Evolutionary conservation across 2,329 filamentous ascomycete species (phyloP).

Genomic region (Cyclaneusma minus): DNA sequence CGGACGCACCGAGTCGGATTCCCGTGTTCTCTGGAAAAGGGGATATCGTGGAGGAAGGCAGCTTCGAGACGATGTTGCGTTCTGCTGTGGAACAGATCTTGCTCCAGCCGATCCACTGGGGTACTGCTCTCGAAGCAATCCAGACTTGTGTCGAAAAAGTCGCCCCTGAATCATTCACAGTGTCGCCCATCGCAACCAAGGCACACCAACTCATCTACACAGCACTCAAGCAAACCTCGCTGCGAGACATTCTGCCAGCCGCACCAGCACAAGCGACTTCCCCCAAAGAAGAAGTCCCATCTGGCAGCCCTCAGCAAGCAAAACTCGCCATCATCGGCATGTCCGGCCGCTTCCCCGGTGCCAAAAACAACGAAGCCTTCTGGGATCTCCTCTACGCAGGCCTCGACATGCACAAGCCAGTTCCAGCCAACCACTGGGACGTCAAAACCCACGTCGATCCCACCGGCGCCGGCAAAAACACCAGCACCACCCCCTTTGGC

Average conservation of each 20-base stretch:
- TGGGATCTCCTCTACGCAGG: slow-evolving; percentile 65
- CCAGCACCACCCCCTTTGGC: slow-evolving; percentile 60
- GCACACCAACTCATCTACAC: slow-evolving; percentile 27
- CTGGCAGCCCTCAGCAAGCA: slow-evolving; percentile 23
- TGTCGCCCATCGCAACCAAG: neutral
- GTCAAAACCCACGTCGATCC: slow-evolving; percentile 56
- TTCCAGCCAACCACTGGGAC: slow-evolving; percentile 58
- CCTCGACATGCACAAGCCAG: slow-evolving; percentile 49
- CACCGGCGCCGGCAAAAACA: slow-evolving; percentile 59
- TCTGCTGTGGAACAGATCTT: slow-evolving; percentile 9
- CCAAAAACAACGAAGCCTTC: slow-evolving; percentile 53
- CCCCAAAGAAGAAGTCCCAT: slow-evolving; percentile 10
- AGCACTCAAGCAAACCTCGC: slow-evolving; percentile 25
- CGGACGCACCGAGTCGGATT: slow-evolving; percentile 1
- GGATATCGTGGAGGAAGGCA: slow-evolving; percentile 1
- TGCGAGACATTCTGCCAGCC: slow-evolving; percentile 26
- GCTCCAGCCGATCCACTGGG: slow-evolving; percentile 7
- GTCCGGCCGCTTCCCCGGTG: slow-evolving; percentile 62
- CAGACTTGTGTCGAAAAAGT: no score
- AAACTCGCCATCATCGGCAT: slow-evolving; percentile 80
- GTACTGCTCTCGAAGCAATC: slow-evolving; percentile 1
- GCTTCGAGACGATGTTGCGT: slow-evolving; percentile 7
- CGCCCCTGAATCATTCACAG: no score
- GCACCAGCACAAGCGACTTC: slow-evolving; percentile 19
- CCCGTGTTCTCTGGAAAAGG: slow-evolving; percentile 8